Percentiles rank a stretch among this genome's conserved stretches.
Conservation (phyloP, 176 grass and related monocot genomes). For the Oropetium thomaeum region DNA sequence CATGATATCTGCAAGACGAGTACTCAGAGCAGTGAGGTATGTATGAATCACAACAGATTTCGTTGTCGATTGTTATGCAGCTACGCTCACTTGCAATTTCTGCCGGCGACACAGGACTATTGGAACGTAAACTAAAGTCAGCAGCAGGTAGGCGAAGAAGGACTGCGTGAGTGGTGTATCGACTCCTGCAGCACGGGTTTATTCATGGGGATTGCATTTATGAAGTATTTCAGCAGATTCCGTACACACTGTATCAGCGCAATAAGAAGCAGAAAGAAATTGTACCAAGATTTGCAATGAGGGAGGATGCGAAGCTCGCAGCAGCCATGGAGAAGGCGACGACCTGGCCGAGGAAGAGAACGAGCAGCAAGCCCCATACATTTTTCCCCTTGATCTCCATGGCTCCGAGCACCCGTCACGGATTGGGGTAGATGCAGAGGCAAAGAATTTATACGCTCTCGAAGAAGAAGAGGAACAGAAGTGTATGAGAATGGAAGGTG, state of each 20-base stretch:
- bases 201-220: not conserved
- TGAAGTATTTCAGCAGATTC: not conserved
- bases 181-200: constrained; percentile 44
- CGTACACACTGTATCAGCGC: not conserved
- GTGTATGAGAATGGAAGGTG: constrained; percentile 33
- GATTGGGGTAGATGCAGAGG: constrained; percentile 2
- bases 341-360: constrained; percentile 73
- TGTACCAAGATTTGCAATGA: constrained; percentile 68
- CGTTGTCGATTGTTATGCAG: not conserved
- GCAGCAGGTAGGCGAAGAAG: constrained; percentile 61
- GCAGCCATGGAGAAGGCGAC: constrained; percentile 66
- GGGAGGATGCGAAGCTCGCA: constrained; percentile 65
- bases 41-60: not conserved
- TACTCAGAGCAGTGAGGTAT: not conserved
- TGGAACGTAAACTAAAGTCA: constrained; percentile 59
- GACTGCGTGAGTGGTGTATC: constrained; percentile 77
- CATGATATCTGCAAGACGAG: constrained; percentile 64
- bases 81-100: constrained; percentile 46
- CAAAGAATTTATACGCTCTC: constrained; percentile 4
- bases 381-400: constrained; percentile 48
- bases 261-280: not conserved
- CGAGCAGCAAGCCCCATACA: constrained; percentile 41
- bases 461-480: not conserved
- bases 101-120: constrained; percentile 51
- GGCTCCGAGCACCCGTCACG: not conserved